Base-by-base conservation (phyloP, 2,329 filamentous ascomycete species). In the Fusarium burgessii region DNA sequence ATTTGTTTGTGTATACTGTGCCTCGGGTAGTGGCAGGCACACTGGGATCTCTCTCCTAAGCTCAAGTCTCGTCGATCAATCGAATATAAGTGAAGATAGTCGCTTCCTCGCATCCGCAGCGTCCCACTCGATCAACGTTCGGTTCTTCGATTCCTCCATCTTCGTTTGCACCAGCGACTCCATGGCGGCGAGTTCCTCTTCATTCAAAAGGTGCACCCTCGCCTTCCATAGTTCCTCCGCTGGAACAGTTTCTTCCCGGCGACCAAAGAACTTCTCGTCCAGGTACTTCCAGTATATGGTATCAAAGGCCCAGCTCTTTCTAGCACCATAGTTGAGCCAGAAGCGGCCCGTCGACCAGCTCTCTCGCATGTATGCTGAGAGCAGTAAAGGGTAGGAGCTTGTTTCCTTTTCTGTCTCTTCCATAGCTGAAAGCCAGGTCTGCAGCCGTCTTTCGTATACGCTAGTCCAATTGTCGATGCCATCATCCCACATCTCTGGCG, bases 351-450 rank as follows among this genome's bases (percentile, higher is more conserved):
- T 50, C 6, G 7, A 5, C 46, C 33, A 50, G 13, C 49, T 70
- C n/a, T 47, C 45, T 11, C 27, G 27, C 27, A 47, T 47, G 13
- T 33, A 47, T 33, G 45, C 12, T 3, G 45, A 47, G n/a, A 20
- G 45, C 20, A 23, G 33, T 32, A 11, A 47, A 32, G 10, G 42
- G 42, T n/a, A 42, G 15, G 11, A 36, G 49, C 3, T 3, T 3
- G 14, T 23, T 1, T 66, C 52, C 29, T 27, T 14, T 36, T 58
- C 58, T 6, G 6, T n/a, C 38, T 65, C 58, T 60, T 81, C 69
- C 64, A 84, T 62, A 0, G 74, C 78, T 1, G 36, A 33, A 1
- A 84, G 25, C 68, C 79, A 84, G 2, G 73, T 80, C 11, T 75
- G 15, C 0, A 84, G 62, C 0, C 78, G 77, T 3, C 10, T 43